Percentiles rank a stretch among this genome's conserved stretches.
Evolutionary conservation across 2,329 filamentous ascomycete genomes (phyloP).

Genomic region (Trichoderma sp.): DNA sequence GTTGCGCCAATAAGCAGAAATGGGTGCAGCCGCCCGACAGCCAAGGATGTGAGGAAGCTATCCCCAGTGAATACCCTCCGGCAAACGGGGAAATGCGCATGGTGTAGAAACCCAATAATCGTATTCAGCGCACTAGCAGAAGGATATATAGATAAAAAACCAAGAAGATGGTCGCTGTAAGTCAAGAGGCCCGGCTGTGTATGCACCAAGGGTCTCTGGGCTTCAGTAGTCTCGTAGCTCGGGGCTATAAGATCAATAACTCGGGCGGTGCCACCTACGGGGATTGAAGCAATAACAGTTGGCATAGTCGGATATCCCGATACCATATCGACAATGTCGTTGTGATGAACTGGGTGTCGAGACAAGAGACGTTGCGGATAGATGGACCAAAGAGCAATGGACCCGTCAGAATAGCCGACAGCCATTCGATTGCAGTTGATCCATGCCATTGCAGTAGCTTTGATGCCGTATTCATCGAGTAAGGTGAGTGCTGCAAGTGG

Average conservation of each 20-base stretch:
- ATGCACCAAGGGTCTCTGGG: slow-evolving; percentile 47
- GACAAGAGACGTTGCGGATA: slow-evolving; percentile 47
- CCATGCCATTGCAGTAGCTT: slow-evolving; percentile 55
- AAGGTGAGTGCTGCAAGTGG: slow-evolving; percentile 46
- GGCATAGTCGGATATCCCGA: slow-evolving; percentile 56
- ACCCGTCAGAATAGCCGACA: slow-evolving; percentile 55
- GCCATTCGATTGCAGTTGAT: slow-evolving; percentile 52
- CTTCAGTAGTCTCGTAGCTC: slow-evolving; percentile 51
- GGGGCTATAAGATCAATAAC: slow-evolving; percentile 53
- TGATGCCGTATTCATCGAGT: slow-evolving; percentile 44
- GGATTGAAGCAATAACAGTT: slow-evolving; percentile 52
- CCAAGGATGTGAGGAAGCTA: slow-evolving; percentile 49
- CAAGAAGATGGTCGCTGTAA: slow-evolving; percentile 55
- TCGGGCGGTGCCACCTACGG: slow-evolving; percentile 52
- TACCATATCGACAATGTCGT: slow-evolving; percentile 51
- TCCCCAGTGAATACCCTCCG: slow-evolving; percentile 51
- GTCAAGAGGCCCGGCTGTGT: slow-evolving; percentile 52
- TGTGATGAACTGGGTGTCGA: slow-evolving; percentile 53
- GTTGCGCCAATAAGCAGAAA: slow-evolving; percentile 52
- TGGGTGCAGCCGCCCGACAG: slow-evolving; percentile 50
- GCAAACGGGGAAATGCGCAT: slow-evolving; percentile 50
- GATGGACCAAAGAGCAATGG: slow-evolving; percentile 55
- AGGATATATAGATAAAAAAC: slow-evolving; percentile 52
- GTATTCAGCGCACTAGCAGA: slow-evolving; percentile 52
- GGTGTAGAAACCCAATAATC: slow-evolving; percentile 51